Percentiles rank a stretch among this genome's conserved stretches.
Evolutionary conservation across 176 grass and related monocot species (phyloP).

Genomic region (Ensete glaucum): DNA sequence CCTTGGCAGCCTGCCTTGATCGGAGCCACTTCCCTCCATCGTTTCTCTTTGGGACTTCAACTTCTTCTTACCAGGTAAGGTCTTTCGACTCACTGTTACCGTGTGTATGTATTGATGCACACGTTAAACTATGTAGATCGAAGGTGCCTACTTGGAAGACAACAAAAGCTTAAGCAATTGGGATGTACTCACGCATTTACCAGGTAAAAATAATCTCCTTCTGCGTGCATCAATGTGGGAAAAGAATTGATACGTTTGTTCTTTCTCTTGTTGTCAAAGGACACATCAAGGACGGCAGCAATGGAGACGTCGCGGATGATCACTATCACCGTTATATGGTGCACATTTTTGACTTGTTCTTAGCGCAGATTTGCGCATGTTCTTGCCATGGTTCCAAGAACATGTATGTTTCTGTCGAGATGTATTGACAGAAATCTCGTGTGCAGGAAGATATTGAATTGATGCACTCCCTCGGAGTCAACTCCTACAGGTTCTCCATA

Average conservation of each 20-base stretch:
- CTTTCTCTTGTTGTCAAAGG: neutral
- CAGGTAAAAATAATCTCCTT: constrained; percentile 19
- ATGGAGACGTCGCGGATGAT: constrained; percentile 34
- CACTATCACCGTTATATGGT: constrained; percentile 42
- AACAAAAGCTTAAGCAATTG: constrained; percentile 64
- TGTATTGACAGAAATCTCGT: neutral
- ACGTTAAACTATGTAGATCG: constrained; percentile 24
- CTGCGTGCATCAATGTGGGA: neutral
- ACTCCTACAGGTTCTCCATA: constrained; percentile 63
- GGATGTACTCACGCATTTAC: constrained; percentile 42
- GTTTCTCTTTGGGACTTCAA: constrained; percentile 47
- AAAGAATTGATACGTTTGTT: neutral
- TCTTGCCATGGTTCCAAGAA: too few species aligned
- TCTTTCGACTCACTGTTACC: neutral
- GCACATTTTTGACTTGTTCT: neutral
- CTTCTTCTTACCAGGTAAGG: constrained; percentile 53
- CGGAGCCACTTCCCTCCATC: constrained; percentile 32
- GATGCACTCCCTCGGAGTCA: constrained; percentile 40
- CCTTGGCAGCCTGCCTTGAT: constrained; percentile 13
- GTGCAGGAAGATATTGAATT: constrained; percentile 48
- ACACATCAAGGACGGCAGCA: constrained; percentile 21
- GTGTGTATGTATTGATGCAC: too few species aligned
- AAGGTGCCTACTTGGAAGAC: constrained; percentile 49
- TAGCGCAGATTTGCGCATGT: neutral
- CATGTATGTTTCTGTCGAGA: neutral